phyloP scores from a whole-genome alignment of 1,284 basidiomycete species.

The Ustilago loliicola region DNA sequence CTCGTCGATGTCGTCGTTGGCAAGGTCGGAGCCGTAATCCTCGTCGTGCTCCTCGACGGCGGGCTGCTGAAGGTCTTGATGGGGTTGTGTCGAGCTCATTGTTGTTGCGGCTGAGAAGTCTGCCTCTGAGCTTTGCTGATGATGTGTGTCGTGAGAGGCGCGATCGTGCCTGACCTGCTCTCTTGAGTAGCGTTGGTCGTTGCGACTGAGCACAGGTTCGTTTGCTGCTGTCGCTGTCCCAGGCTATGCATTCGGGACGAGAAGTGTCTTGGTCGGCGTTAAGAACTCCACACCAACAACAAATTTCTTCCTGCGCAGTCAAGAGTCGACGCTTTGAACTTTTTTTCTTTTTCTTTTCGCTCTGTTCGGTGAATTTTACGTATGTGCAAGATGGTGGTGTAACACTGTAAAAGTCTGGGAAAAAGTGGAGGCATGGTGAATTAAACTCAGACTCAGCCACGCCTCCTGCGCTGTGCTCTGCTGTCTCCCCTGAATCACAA shows the following conservation, averaged over 20 bases:
- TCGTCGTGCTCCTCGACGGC: slow-evolving; percentile 44
- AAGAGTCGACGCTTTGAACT: not conserved
- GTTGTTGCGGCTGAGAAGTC: not conserved
- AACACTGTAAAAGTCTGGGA: not conserved
- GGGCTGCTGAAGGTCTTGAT: slow-evolving; percentile 21
- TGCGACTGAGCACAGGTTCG: not conserved
- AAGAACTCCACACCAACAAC: slow-evolving; percentile 21
- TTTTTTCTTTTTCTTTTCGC: slow-evolving; percentile 1
- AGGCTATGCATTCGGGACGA: slow-evolving; percentile 17
- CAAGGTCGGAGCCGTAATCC: slow-evolving; percentile 47
- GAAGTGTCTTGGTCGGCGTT: slow-evolving; percentile 10
- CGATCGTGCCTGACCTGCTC: not conserved
- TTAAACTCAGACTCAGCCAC: slow-evolving; percentile 10
- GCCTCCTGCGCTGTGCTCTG: not conserved
- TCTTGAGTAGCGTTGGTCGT: not conserved
- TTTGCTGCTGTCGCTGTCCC: not conserved
- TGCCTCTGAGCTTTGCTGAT: not conserved
- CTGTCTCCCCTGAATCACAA: slow-evolving; percentile 12
- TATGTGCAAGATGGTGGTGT: not conserved
- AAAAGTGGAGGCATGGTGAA: slow-evolving; percentile 34
- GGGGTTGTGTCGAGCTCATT: slow-evolving; percentile 42
- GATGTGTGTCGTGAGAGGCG: not conserved
- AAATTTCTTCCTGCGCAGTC: slow-evolving; percentile 16
- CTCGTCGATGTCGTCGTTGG: slow-evolving; percentile 48
- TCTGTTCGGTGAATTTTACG: not conserved